Conservation (phyloP, 345 rosid species). For the Corchorus capsularis region DNA sequence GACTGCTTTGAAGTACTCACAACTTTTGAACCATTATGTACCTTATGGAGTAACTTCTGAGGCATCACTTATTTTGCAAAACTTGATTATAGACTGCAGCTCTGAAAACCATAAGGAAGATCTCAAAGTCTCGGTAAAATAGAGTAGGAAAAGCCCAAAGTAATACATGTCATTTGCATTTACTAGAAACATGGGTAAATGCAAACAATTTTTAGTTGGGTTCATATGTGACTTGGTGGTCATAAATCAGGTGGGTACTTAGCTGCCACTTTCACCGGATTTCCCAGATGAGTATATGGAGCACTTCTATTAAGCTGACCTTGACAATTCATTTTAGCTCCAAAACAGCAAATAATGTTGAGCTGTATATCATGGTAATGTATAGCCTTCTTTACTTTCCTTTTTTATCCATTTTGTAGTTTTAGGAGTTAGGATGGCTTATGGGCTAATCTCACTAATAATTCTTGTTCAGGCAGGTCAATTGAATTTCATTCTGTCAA, state of each 20-base stretch:
- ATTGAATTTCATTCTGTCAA: background rate
- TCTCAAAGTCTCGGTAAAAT: slow-evolving; percentile 28
- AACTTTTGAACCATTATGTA: slow-evolving; percentile 40
- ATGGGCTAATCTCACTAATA: background rate
- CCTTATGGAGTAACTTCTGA: slow-evolving; percentile 45
- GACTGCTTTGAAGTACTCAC: slow-evolving; percentile 47
- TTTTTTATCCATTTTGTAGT: background rate
- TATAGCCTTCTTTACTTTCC: background rate
- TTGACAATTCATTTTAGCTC: slow-evolving; percentile 8
- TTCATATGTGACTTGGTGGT: background rate
- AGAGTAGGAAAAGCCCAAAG: slow-evolving; percentile 9
- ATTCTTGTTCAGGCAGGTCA: slow-evolving; percentile 1
- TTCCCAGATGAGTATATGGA: background rate
- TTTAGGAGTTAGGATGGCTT: background rate
- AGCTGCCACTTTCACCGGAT: background rate
- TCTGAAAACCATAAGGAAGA: slow-evolving; percentile 27
- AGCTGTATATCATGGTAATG: background rate
- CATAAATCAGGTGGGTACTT: background rate
- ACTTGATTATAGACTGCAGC: slow-evolving; percentile 36
- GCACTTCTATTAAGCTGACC: background rate
- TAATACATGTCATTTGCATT: slow-evolving; percentile 8
- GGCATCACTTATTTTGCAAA: slow-evolving; percentile 51
- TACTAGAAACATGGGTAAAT: background rate
- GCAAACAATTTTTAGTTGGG: background rate
- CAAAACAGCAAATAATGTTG: background rate